Evolutionary conservation across 2,329 filamentous ascomycete genomes (phyloP).

Genomic region (Metarhizium anisopliae): DNA sequence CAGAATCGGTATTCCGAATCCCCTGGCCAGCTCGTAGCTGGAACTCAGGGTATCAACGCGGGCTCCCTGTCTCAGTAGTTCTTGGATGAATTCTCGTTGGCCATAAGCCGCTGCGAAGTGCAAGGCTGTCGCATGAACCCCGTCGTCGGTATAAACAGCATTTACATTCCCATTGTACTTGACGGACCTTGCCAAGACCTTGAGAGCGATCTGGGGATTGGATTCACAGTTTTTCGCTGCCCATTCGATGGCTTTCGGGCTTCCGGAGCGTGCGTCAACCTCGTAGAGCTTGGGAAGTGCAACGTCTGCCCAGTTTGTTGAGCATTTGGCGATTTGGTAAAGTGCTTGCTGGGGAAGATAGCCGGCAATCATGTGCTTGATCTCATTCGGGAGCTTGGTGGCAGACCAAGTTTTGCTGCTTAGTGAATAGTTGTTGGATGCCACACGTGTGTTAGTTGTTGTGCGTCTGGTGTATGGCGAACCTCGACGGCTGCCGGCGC

Average conservation of each 20-base stretch:
- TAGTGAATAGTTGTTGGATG: too few species aligned
- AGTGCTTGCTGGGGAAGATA: neutral
- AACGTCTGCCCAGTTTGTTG: neutral
- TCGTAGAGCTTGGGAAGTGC: neutral
- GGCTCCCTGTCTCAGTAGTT: neutral
- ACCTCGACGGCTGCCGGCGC: too few species aligned
- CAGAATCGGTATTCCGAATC: neutral
- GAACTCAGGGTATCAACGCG: neutral
- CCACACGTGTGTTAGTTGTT: too few species aligned
- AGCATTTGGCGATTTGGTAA: neutral
- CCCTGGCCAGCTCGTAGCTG: neutral
- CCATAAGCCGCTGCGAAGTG: neutral
- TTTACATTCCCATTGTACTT: slow-evolving; percentile 1
- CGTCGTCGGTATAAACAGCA: neutral
- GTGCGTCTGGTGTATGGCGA: too few species aligned
- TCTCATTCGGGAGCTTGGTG: neutral
- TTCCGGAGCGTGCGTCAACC: neutral
- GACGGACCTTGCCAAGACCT: neutral
- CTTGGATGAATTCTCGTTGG: neutral
- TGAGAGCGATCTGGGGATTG: neutral
- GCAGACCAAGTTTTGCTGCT: neutral
- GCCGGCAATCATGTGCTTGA: neutral
- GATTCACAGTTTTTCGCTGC: neutral
- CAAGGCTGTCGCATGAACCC: neutral
- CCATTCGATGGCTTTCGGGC: slow-evolving; percentile 3